These are phyloP conservation scores for Plasmodium gallinaceum DNA, from an alignment of 169 alveolate genomes.

Conservation along the genomic window DNA sequence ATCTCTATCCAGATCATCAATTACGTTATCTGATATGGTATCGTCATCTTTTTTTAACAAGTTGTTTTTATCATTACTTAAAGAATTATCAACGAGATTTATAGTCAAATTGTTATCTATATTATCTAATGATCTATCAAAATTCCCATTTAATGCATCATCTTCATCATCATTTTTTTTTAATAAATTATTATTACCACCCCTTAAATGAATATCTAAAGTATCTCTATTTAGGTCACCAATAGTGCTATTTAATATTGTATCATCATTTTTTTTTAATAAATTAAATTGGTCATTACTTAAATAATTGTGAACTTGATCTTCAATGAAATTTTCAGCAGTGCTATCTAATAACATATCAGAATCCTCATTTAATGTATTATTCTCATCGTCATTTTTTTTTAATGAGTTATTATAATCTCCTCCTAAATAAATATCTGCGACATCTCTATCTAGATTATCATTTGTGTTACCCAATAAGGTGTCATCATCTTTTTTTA, in stretches of 20 bases:
- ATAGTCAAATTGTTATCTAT: background rate
- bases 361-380: background rate
- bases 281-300: too few relatives aligned
- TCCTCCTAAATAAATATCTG: too few relatives aligned
- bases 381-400: too few relatives aligned
- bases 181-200: background rate
- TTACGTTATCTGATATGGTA: background rate
- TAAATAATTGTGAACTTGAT: too few relatives aligned
- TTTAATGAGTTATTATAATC: too few relatives aligned
- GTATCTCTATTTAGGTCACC: background rate
- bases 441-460: background rate
- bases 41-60: too few relatives aligned
- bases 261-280: too few relatives aligned
- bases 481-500: background rate
- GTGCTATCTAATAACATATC: background rate
- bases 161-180: background rate
- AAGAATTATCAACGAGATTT: background rate
- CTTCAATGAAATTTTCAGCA: too few relatives aligned
- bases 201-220: background rate
- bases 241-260: too few relatives aligned
- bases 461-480: background rate
- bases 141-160: background rate
- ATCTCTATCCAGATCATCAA: slow-evolving; percentile 3
- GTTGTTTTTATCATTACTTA: too few relatives aligned
- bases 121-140: background rate